A percentile compares a stretch with the other conserved stretches of the same genome.
These are phyloP conservation scores for Neurospora sp. DNA, from an alignment of 495 filamentous ascomycete species.

Conservation along the genomic window DNA sequence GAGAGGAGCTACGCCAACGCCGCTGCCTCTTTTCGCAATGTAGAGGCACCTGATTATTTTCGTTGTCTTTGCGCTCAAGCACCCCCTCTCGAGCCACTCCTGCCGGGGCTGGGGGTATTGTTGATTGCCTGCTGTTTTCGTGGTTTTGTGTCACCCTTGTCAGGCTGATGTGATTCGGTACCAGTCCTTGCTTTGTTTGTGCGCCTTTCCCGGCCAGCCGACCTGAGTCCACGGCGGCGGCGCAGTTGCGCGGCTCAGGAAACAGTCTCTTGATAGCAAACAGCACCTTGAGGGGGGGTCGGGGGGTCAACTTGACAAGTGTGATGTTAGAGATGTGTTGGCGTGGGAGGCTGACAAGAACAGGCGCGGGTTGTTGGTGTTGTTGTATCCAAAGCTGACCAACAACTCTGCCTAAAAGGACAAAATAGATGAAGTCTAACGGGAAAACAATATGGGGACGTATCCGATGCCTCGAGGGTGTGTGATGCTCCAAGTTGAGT, in stretches of 20 bases:
- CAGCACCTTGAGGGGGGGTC: neutral
- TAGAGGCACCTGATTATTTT: neutral
- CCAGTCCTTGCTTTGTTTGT: neutral
- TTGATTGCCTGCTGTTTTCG: neutral
- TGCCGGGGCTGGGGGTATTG: neutral
- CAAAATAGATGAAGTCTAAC: neutral
- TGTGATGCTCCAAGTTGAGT: neutral
- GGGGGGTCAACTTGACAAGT: neutral
- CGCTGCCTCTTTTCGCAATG: neutral
- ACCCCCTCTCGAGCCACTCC: neutral
- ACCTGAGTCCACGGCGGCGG: neutral
- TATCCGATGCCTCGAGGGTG: neutral
- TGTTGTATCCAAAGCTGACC: neutral
- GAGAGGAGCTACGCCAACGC: neutral
- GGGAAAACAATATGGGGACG: neutral
- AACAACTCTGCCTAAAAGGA: neutral
- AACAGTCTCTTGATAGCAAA: neutral
- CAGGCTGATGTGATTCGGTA: neutral
- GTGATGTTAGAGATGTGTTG: neutral
- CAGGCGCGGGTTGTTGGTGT: neutral
- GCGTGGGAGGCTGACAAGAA: neutral
- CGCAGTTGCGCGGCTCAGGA: neutral
- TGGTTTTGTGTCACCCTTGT: neutral
- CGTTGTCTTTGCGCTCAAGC: neutral
- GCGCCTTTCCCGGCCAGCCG: neutral